A percentile compares a stretch with the other conserved stretches of the same genome.
Evolutionary conservation across 2,329 filamentous ascomycete species (phyloP).

Genomic region (Drechslerella dactyloides): DNA sequence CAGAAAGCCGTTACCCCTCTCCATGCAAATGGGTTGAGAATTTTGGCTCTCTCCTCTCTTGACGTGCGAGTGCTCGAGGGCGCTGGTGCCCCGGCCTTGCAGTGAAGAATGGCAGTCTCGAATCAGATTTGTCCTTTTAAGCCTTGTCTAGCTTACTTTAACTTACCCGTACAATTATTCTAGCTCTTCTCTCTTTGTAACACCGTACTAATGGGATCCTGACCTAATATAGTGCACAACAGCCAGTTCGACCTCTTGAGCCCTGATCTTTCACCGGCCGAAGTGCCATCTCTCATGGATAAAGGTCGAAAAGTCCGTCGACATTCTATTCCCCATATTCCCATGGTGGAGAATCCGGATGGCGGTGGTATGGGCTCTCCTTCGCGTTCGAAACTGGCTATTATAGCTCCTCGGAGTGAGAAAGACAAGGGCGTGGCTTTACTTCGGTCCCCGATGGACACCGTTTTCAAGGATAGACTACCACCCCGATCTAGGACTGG

Average conservation of each 20-base stretch:
- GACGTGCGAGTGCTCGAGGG: conserved; percentile 26
- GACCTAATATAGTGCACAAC: conserved; percentile 37
- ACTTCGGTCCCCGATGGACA: conserved; percentile 29
- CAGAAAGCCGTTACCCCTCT: conserved; percentile 20
- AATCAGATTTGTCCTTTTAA: conserved; percentile 46
- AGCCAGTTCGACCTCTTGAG: conserved; percentile 19
- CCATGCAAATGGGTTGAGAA: not conserved
- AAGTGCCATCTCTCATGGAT: conserved; percentile 26
- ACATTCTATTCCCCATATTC: conserved; percentile 44
- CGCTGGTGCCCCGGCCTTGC: conserved; percentile 13
- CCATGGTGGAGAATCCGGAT: conserved; percentile 31
- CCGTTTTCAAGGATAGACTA: conserved; percentile 49
- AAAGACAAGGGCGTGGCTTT: conserved; percentile 38
- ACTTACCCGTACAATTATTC: conserved; percentile 42
- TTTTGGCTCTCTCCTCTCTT: conserved; percentile 17
- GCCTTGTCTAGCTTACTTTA: conserved; percentile 31
- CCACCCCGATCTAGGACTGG: conserved; percentile 56
- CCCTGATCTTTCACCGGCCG: conserved; percentile 2
- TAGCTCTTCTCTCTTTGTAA: conserved; percentile 37
- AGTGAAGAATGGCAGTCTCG: conserved; percentile 27
- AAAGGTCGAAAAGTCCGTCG: conserved; percentile 40
- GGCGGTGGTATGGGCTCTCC: conserved; percentile 33
- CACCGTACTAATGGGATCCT: conserved; percentile 45
- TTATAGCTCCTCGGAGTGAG: conserved; percentile 47
- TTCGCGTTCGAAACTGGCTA: conserved; percentile 40